Percentiles rank a stretch among this genome's conserved stretches.
These are phyloP conservation scores for Zalaria sp. DNA, from an alignment of 2,329 filamentous ascomycete species.

Conservation along the genomic window DNA sequence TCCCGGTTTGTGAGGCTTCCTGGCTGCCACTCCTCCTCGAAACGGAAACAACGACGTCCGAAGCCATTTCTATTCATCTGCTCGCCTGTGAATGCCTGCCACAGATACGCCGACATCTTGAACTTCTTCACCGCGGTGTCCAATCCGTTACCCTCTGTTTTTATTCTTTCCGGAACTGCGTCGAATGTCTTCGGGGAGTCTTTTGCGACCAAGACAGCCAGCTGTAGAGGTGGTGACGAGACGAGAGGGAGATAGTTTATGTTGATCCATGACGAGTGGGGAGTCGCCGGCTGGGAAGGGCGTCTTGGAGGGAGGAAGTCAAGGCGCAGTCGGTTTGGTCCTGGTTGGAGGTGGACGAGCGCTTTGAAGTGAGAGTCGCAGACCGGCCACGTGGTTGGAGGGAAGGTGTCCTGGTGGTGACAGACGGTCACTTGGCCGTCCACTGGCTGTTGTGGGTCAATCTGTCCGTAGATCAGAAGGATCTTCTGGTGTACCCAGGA, in stretches of 20 bases:
- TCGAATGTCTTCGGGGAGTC: slow-evolving; percentile 83
- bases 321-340: slow-evolving; percentile 74
- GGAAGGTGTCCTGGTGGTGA: slow-evolving; percentile 75
- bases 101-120: slow-evolving; percentile 86
- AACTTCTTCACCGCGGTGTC: slow-evolving; percentile 78
- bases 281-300: slow-evolving; percentile 45
- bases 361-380: slow-evolving; percentile 84
- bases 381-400: slow-evolving; percentile 74
- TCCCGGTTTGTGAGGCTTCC: slow-evolving; percentile 70
- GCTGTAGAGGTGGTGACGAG: slow-evolving; percentile 68
- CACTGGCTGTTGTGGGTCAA: slow-evolving; percentile 56
- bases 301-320: slow-evolving; percentile 45
- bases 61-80: slow-evolving; percentile 88
- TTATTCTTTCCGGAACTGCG: slow-evolving; percentile 57
- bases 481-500: slow-evolving; percentile 93
- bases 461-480: slow-evolving; percentile 64
- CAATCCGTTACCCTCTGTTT: slow-evolving; percentile 69
- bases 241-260: slow-evolving; percentile 76
- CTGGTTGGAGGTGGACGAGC: slow-evolving; percentile 77
- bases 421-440: slow-evolving; percentile 70
- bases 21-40: slow-evolving; percentile 89
- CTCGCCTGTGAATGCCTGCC: slow-evolving; percentile 94
- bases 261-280: slow-evolving; percentile 67
- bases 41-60: slow-evolving; percentile 72
- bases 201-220: slow-evolving; percentile 75